These are phyloP conservation scores for Ganoderma resinaceum DNA, from an alignment of 1,284 basidiomycete species.

Conservation along the genomic window DNA sequence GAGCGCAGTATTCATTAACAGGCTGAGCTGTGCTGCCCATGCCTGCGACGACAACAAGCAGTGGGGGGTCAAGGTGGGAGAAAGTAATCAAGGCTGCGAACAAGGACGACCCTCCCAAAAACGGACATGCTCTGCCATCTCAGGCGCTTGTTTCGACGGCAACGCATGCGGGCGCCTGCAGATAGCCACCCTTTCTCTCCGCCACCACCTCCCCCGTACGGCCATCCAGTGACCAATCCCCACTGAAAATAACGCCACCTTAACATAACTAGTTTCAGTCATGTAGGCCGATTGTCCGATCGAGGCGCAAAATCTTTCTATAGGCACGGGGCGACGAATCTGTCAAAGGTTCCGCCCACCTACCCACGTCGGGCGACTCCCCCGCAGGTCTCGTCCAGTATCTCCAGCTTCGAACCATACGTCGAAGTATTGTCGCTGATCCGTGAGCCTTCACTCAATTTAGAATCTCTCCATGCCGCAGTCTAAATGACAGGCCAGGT, in stretches of 20 bases:
- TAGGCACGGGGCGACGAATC: not conserved
- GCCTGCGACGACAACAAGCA: not conserved
- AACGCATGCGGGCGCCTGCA: not conserved
- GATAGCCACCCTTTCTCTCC: not conserved
- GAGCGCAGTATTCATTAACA: not conserved
- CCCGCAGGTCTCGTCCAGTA: not conserved
- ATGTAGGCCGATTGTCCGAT: not conserved
- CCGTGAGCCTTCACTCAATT: not conserved
- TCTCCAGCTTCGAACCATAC: not conserved
- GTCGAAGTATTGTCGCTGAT: not conserved
- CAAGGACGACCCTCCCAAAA: not conserved
- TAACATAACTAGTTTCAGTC: not conserved
- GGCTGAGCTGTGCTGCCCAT: not conserved
- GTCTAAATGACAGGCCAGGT: not conserved
- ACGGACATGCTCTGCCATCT: not conserved
- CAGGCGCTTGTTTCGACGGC: not conserved
- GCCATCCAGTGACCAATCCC: not conserved
- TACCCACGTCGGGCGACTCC: not conserved
- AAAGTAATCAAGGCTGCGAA: not conserved
- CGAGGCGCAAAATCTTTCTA: not conserved
- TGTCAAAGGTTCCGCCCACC: not conserved
- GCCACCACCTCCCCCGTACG: not conserved
- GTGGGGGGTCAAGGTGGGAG: not conserved
- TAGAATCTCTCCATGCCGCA: not conserved
- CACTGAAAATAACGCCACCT: not conserved